Conservation (phyloP, 1,139 yeast genomes). For the Candida labiduridarum region DNA sequence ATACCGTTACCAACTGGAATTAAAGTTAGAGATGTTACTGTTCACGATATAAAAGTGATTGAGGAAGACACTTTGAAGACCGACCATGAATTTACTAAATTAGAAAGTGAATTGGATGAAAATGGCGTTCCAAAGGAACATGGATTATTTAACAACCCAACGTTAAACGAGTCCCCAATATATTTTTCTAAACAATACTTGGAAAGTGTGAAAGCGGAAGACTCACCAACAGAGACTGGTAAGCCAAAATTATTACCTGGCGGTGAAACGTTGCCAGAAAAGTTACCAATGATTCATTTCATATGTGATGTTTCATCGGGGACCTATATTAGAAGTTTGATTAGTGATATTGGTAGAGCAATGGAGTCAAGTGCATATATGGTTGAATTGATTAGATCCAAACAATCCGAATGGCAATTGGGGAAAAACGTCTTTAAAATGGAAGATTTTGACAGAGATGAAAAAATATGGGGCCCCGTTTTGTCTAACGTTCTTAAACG, state of each 20-base stretch:
- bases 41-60: conserved; percentile 55
- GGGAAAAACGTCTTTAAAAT: conserved; percentile 69
- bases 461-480: conserved; percentile 70
- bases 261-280: conserved; percentile 30
- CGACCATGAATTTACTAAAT: conserved; percentile 57
- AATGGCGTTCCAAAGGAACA: conserved; percentile 52
- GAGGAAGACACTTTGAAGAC: conserved; percentile 53
- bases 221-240: conserved; percentile 29
- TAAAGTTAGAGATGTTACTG: conserved; percentile 70
- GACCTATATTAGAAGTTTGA: conserved; percentile 86
- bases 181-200: conserved; percentile 58
- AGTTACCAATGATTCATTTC: conserved; percentile 68
- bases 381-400: conserved; percentile 75
- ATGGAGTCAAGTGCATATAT: conserved; percentile 83
- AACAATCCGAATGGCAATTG: conserved; percentile 84
- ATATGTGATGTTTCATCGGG: conserved; percentile 88
- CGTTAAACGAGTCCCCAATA: conserved; percentile 63
- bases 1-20: conserved; percentile 81
- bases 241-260: conserved; percentile 28
- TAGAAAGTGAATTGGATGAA: conserved; percentile 55
- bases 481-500: conserved; percentile 49
- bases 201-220: conserved; percentile 41
- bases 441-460: conserved; percentile 62
- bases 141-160: conserved; percentile 54
- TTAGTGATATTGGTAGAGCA: conserved; percentile 87